Percentiles rank a stretch among this genome's conserved stretches.
Conservation (phyloP, 2,329 filamentous ascomycete species). For the Fusarium luffae region DNA sequence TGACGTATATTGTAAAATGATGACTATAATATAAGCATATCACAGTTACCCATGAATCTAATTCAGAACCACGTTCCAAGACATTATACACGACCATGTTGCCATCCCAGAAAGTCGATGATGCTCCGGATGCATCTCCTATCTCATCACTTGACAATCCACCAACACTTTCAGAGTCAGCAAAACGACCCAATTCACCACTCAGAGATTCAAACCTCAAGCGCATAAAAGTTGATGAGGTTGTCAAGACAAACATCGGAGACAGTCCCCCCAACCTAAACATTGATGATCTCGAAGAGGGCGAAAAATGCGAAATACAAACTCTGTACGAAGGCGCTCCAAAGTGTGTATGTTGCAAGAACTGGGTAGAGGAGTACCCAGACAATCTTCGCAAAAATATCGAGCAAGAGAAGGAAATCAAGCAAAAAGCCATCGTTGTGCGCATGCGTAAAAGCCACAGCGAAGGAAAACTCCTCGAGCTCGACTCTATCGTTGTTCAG, state of each 20-base stretch:
- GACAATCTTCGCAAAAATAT: neutral
- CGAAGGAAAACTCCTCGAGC: neutral
- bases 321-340: neutral
- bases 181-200: neutral
- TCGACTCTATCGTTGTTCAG: neutral
- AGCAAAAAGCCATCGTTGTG: neutral
- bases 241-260: neutral
- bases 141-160: too few species aligned
- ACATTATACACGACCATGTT: neutral
- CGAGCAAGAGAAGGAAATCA: neutral
- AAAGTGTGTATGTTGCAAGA: neutral
- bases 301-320: neutral
- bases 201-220: neutral
- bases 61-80: neutral
- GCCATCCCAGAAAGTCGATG: neutral
- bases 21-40: neutral
- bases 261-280: neutral
- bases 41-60: neutral
- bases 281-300: neutral
- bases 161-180: neutral
- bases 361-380: neutral
- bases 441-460: neutral
- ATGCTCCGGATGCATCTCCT: neutral
- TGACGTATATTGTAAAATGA: neutral
- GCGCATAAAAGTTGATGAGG: accelerated